Conservation (phyloP, 192 early-diverging fungal species). For the Entomortierella chlamydospora region DNA sequence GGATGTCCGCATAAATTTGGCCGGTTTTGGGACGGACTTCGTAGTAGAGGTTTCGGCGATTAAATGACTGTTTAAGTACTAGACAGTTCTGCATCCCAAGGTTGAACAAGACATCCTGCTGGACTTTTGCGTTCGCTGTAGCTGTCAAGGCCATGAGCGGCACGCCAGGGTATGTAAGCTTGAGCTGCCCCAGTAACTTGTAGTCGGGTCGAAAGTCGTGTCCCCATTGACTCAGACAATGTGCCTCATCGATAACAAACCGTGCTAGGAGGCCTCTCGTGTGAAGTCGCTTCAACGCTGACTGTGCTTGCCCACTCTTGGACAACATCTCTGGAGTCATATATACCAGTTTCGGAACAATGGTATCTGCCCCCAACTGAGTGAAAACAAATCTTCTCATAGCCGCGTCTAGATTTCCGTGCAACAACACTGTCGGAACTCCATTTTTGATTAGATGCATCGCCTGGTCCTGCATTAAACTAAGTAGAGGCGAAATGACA, state of each 20-base stretch:
- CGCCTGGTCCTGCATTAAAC: constrained; percentile 96
- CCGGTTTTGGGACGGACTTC: constrained; percentile 72
- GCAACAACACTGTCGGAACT: constrained; percentile 70
- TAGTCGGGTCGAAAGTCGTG: constrained; percentile 98
- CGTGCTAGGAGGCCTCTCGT: constrained; percentile 74
- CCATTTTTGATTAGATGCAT: constrained; percentile 74
- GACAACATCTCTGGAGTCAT: constrained; percentile 91
- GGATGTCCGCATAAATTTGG: constrained; percentile 78
- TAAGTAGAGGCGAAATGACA: constrained; percentile 93
- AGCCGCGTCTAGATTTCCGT: constrained; percentile 66
- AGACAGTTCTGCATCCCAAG: constrained; percentile 78
- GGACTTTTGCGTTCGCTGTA: constrained; percentile 92
- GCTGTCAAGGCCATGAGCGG: constrained; percentile 97
- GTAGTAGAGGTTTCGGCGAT: constrained; percentile 86
- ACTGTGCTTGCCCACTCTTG: constrained; percentile 69
- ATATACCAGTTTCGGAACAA: constrained; percentile 78
- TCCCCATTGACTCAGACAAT: constrained; percentile 97
- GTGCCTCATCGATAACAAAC: constrained; percentile 97
- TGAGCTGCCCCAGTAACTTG: constrained; percentile 77
- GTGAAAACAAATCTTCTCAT: constrained; percentile 66
- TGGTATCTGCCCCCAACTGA: constrained; percentile 62
- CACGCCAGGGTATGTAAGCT: constrained; percentile 75
- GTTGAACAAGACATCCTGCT: constrained; percentile 81
- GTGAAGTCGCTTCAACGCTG: constrained; percentile 68
- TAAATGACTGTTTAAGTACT: constrained; percentile 88